Evolutionary conservation across 345 rosid genomes (phyloP), one percentile per base, ranked within the genome.

Genomic region (Eucalyptus sp.): DNA sequence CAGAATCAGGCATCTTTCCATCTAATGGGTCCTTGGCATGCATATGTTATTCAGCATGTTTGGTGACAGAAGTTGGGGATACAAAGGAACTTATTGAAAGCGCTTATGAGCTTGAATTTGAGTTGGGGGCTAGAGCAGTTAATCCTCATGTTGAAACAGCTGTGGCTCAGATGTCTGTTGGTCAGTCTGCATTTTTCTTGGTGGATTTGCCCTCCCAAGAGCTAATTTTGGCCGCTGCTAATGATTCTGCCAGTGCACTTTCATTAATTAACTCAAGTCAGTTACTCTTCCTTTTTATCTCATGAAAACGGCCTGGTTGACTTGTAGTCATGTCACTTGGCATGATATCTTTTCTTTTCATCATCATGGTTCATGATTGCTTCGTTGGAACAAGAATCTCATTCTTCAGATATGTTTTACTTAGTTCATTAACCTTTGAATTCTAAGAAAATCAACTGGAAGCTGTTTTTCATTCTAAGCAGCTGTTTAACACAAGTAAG

Each of bases 111-210:
- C 94, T 97, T 93, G 98, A 96, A 91, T 97, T 97, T 95, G 98
- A 98, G 96, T 91, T 95, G 88, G 99, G 99, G 37, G 86, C 94
- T 87, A 97, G 97, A 89, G 95, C 99, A 3, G 96, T 98, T 87
- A 86, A 91, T 92, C 62, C 94, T 87, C 84, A 86, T 86, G 91
- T 95, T 87, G 99, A 98, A 92, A 89, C 91, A 88, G 96, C 93
- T 93, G 94, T 94, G 46, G 89, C 93, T 51, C 96, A 94, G 93
- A 91, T 98, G 97, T 95, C 98, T 89, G 96, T 95, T 60, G 98
- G 99, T 89, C 98, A 98, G 89, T 94, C 93, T 90, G 96, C 96
- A 52, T 90, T 88, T 91, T 94, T 94, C 91, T 91, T 50, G 85
- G 88, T 91, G 50, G 89, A 93, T 56, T 90, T 93, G 87, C 92